Evolutionary conservation across 2,329 filamentous ascomycete species (phyloP).

Genomic region (Aspergillus melleus): DNA sequence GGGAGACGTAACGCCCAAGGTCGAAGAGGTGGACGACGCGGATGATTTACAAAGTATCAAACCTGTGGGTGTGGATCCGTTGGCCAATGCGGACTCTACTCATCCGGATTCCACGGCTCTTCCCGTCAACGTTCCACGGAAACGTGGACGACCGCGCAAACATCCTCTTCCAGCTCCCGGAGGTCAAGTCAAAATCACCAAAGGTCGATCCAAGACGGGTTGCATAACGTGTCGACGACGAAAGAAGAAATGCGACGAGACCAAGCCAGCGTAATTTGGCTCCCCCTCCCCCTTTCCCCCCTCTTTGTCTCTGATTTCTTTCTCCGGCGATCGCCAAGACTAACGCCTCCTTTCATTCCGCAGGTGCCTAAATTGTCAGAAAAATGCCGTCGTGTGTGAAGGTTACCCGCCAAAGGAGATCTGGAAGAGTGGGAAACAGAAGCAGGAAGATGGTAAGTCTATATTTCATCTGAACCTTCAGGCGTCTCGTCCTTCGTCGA

Average conservation of each 20-base stretch:
- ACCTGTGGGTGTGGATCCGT: slow-evolving; percentile 26
- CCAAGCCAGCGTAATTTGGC: slow-evolving; percentile 41
- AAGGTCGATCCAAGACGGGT: slow-evolving; percentile 64
- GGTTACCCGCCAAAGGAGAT: slow-evolving; percentile 84
- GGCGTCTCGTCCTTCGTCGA: no score
- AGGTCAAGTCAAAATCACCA: slow-evolving; percentile 68
- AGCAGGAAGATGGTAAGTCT: slow-evolving; percentile 61
- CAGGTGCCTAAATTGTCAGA: slow-evolving; percentile 73
- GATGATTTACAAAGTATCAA: slow-evolving; percentile 37
- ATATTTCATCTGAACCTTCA: background rate
- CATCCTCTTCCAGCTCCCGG: slow-evolving; percentile 65
- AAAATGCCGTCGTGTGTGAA: slow-evolving; percentile 89
- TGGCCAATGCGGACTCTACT: slow-evolving; percentile 18
- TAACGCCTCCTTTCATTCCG: background rate
- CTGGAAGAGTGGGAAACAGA: slow-evolving; percentile 84
- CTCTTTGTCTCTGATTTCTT: background rate
- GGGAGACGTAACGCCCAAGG: slow-evolving; percentile 51
- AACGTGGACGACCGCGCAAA: slow-evolving; percentile 80
- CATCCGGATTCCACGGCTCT: slow-evolving; percentile 27
- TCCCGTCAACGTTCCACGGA: slow-evolving; percentile 50
- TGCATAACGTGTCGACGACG: slow-evolving; percentile 60
- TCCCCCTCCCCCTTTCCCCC: background rate
- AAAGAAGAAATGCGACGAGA: slow-evolving; percentile 61
- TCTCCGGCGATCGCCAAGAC: background rate
- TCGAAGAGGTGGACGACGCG: slow-evolving; percentile 54